Conservation (phyloP, 1,139 yeast genomes). For the Entelexis paramagnoliae region DNA sequence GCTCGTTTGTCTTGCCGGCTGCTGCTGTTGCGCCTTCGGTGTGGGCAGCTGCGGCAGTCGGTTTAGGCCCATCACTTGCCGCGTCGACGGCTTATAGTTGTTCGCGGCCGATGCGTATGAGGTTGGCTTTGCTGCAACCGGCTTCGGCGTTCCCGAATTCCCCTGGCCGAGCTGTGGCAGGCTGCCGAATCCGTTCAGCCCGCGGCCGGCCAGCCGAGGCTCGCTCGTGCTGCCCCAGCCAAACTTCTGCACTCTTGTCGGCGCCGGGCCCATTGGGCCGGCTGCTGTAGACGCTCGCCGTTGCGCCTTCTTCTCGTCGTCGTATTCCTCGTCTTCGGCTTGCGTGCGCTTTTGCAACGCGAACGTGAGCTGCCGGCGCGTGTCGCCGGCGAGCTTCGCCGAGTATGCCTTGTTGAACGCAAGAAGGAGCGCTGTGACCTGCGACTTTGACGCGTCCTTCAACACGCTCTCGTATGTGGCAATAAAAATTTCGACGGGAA, state of each 20-base stretch:
- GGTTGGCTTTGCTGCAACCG: neutral
- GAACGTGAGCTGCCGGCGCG: slow-evolving; percentile 7
- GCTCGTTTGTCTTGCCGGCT: slow-evolving; percentile 10
- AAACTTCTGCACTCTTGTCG: slow-evolving; percentile 1
- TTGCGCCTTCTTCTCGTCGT: neutral
- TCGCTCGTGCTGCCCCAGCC: slow-evolving; percentile 15
- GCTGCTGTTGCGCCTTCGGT: neutral
- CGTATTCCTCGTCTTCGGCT: slow-evolving; percentile 5
- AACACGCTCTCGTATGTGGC: slow-evolving; percentile 22
- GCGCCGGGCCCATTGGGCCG: slow-evolving; percentile 6
- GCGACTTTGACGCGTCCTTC: slow-evolving; percentile 10
- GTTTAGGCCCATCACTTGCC: neutral
- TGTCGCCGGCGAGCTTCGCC: slow-evolving; percentile 2
- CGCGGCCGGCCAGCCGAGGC: slow-evolving; percentile 4
- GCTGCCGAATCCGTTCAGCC: slow-evolving; percentile 8
- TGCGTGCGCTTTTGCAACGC: slow-evolving; percentile 12
- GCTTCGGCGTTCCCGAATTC: neutral
- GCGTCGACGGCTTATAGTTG: neutral
- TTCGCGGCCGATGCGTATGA: neutral
- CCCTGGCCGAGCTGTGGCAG: slow-evolving; percentile 19
- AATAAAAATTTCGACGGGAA: slow-evolving; percentile 22
- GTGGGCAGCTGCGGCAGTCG: slow-evolving; percentile 1
- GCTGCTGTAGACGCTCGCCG: neutral
- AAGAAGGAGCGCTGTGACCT: slow-evolving; percentile 22
- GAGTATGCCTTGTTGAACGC: slow-evolving; percentile 21